Evolutionary conservation across 805 yeast species (phyloP).

Genomic region (Pichia nakasei): DNA sequence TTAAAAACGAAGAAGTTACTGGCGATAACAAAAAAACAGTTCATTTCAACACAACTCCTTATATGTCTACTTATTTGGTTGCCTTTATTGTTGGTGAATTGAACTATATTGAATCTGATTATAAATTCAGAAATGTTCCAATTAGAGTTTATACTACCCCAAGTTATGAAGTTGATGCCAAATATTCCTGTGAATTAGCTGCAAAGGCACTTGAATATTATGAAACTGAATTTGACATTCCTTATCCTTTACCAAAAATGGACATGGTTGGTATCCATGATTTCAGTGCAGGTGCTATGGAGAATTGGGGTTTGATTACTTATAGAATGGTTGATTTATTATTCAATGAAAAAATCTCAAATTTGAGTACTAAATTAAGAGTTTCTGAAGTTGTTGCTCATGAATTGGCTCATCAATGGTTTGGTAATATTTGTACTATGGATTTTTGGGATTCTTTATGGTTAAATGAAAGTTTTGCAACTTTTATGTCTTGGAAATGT

Average conservation of each 20-base stretch:
- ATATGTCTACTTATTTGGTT: constrained; percentile 47
- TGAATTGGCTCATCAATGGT: constrained; percentile 93
- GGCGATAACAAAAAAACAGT: constrained; percentile 20
- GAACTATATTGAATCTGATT: constrained; percentile 41
- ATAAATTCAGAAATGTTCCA: constrained; percentile 39
- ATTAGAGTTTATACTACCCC: constrained; percentile 47
- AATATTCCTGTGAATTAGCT: constrained; percentile 40
- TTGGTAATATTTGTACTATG: constrained; percentile 85
- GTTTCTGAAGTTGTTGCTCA: constrained; percentile 80
- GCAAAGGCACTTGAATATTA: constrained; percentile 47
- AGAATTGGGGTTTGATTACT: constrained; percentile 80
- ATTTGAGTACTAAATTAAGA: constrained; percentile 49
- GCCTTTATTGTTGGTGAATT: constrained; percentile 55
- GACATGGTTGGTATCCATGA: constrained; percentile 77
- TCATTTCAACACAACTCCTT: constrained; percentile 39
- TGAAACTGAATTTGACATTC: constrained; percentile 39
- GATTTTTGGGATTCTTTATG: constrained; percentile 91
- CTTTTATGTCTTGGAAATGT: constrained; percentile 74
- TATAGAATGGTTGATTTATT: constrained; percentile 52
- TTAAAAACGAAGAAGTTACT: constrained; percentile 18
- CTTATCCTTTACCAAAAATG: constrained; percentile 75
- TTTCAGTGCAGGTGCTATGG: constrained; percentile 84
- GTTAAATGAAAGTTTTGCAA: constrained; percentile 87
- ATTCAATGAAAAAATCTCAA: constrained; percentile 40
- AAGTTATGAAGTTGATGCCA: constrained; percentile 38